Base-by-base conservation (phyloP, 257 asterid genomes). In the Eucommia ulmoides region DNA sequence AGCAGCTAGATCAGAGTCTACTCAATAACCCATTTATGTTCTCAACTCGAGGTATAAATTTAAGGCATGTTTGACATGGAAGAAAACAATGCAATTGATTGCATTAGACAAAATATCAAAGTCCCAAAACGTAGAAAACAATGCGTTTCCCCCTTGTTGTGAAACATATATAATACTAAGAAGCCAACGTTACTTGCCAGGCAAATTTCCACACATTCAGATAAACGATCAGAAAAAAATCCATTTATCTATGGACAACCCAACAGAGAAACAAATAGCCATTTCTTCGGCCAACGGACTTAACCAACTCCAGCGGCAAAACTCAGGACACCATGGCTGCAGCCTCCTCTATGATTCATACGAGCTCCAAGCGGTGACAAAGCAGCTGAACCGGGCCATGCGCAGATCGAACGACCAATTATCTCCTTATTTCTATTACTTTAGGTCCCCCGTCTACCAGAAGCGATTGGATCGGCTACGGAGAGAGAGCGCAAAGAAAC, bases 311-410 rank as follows among this genome's bases (percentile, higher is more conserved):
- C 12, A 12, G 38, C 7, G 38, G 12, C 12, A 5, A 12, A 29
- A 12, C 38, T 29, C 38, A 5, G 12, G 12, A 29, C 38, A 29
- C 38, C 7, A 29, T 29, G 38, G 38, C 38, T 5, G 38, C 38
- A 29, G 38, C 38, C 7, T 7, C 12, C 38, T 29, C 12, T 29
- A 29, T 29, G 38, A 29, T 12, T 29, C 38, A 29, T 29, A 5
- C 38, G 38, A 29, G 38, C 38, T 38, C 4, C 10, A 14, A 3
- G 45, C 45, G 4, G 16, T 38, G n/a, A 38, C 7, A 18, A 38
- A 38, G n/a, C 45, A 38, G 45, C 45, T 38, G 11, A 15, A 38
- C 16, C 45, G 45, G 10, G 45, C 45, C 45, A 38, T 38, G 45
- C 45, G n/a, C 10, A 18, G 45, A 6, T 38, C 45, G n/a, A 38